phyloP scores from a whole-genome alignment of 805 yeast genomes.

The Helenozyma baotianmanensis region DNA sequence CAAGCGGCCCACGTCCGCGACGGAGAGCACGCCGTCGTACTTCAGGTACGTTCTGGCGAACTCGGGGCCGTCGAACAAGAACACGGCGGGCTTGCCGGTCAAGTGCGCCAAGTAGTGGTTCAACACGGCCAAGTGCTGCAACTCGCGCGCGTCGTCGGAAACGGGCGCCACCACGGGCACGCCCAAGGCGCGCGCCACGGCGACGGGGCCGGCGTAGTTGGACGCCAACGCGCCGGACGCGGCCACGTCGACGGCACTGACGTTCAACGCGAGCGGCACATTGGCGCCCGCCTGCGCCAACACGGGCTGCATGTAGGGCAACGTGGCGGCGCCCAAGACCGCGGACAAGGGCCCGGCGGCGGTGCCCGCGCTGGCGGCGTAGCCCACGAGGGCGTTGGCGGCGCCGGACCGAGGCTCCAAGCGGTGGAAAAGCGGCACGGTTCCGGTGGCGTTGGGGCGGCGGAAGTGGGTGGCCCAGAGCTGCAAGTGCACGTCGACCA shows the following conservation, averaged over 20 bases:
- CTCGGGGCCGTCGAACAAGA: conserved; percentile 77
- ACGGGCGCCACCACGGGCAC: conserved; percentile 70
- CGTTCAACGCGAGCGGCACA: conserved; percentile 63
- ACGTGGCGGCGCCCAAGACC: conserved; percentile 63
- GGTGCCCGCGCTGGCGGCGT: conserved; percentile 23
- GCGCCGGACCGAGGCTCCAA: conserved; percentile 82
- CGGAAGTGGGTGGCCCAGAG: conserved; percentile 56
- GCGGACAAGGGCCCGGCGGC: conserved; percentile 35
- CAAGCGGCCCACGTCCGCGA: conserved; percentile 37
- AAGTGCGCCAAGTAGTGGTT: conserved; percentile 54
- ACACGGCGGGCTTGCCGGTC: conserved; percentile 53
- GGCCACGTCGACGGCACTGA: conserved; percentile 70
- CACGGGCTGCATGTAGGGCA: conserved; percentile 63
- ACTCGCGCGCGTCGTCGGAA: conserved; percentile 45
- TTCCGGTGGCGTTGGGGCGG: conserved; percentile 46
- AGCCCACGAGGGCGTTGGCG: conserved; percentile 74
- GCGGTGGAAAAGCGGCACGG: conserved; percentile 57
- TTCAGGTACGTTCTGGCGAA: conserved; percentile 50
- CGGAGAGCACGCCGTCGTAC: conserved; percentile 39
- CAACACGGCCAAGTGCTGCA: conserved; percentile 62
- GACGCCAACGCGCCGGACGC: conserved; percentile 49
- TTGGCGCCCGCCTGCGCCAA: conserved; percentile 28
- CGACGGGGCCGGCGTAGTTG: conserved; percentile 59
- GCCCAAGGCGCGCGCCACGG: conserved; percentile 58
- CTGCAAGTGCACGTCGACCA: conserved; percentile 54